phyloP scores from a whole-genome alignment of 2,329 filamentous ascomycete genomes.

The Aspergillus sp. region DNA sequence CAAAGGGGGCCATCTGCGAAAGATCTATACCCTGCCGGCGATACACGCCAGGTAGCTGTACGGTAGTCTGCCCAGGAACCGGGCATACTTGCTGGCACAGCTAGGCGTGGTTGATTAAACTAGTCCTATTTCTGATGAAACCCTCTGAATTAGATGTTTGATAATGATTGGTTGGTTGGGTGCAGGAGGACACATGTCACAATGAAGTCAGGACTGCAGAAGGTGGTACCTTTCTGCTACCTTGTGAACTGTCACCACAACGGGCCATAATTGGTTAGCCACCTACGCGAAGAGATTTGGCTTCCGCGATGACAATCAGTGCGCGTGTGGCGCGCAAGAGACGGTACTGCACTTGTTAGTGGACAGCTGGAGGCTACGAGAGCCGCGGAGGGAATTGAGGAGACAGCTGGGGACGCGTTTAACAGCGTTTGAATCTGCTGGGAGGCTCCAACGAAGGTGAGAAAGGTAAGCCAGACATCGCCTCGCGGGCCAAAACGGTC shows the following conservation, averaged over 20 bases:
- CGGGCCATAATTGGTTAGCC: slow-evolving; percentile 15
- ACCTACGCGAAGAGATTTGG: slow-evolving; percentile 5
- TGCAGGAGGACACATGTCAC: too few relatives aligned
- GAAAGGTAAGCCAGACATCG: slow-evolving; percentile 6
- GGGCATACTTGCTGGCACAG: slow-evolving; percentile 13
- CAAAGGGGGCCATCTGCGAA: slow-evolving; percentile 8
- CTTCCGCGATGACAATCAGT: slow-evolving; percentile 7
- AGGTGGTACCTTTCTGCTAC: too few relatives aligned
- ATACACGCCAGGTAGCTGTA: slow-evolving; percentile 7
- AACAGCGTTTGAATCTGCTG: slow-evolving; percentile 15
- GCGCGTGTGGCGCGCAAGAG: slow-evolving; percentile 13
- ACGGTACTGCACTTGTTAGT: slow-evolving; percentile 12
- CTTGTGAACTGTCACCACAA: too few relatives aligned
- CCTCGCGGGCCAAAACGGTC: slow-evolving; percentile 3
- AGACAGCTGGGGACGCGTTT: slow-evolving; percentile 17
- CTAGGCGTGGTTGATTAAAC: too few relatives aligned
- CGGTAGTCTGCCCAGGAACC: slow-evolving; percentile 8
- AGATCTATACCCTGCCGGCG: slow-evolving; percentile 5
- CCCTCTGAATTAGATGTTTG: too few relatives aligned
- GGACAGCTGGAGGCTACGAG: slow-evolving; percentile 7
- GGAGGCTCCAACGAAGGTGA: slow-evolving; percentile 12
- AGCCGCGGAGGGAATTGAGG: slow-evolving; percentile 2
- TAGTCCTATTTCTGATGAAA: too few relatives aligned
- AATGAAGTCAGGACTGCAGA: too few relatives aligned
- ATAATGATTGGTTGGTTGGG: too few relatives aligned